Conservation (phyloP, 2,329 filamentous ascomycete genomes). For the Claviceps sp. region DNA sequence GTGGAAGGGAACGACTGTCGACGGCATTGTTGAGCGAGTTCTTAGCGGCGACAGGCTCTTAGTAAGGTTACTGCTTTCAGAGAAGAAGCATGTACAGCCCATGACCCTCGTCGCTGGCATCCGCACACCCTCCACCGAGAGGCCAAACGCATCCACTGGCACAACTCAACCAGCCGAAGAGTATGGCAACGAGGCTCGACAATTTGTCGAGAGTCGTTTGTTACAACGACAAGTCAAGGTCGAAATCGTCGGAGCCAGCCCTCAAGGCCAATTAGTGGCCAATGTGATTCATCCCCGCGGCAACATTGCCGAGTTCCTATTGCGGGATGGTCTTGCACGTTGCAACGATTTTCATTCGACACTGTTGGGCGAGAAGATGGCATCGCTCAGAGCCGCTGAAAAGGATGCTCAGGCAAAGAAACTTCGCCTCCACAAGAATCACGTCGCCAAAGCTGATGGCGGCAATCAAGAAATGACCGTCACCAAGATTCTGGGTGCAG, state of each 20-base stretch:
- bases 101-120: conserved; percentile 84
- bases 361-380: conserved; percentile 81
- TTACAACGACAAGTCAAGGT: conserved; percentile 77
- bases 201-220: conserved; percentile 74
- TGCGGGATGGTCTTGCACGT: conserved; percentile 77
- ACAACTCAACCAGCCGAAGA: conserved; percentile 77
- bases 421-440: conserved; percentile 68
- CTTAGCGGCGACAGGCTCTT: conserved; percentile 84
- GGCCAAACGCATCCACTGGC: conserved; percentile 64
- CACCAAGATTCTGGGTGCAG: conserved; percentile 72
- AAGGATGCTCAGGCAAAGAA: conserved; percentile 67
- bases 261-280: conserved; percentile 84
- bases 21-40: conserved; percentile 81
- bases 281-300: conserved; percentile 77
- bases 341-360: conserved; percentile 96
- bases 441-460: conserved; percentile 55
- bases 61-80: conserved; percentile 64
- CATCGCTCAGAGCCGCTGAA: conserved; percentile 70
- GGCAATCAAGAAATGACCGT: conserved; percentile 69
- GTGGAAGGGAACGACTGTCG: conserved; percentile 74
- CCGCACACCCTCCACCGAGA: conserved; percentile 77
- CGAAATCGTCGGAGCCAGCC: conserved; percentile 72
- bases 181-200: conserved; percentile 75
- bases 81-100: conserved; percentile 76
- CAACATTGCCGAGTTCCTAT: conserved; percentile 82